Evolutionary conservation across 768 basidiomycete species (phyloP), one percentile per base, ranked within the genome.

Genomic region (Amyloporia xantha): DNA sequence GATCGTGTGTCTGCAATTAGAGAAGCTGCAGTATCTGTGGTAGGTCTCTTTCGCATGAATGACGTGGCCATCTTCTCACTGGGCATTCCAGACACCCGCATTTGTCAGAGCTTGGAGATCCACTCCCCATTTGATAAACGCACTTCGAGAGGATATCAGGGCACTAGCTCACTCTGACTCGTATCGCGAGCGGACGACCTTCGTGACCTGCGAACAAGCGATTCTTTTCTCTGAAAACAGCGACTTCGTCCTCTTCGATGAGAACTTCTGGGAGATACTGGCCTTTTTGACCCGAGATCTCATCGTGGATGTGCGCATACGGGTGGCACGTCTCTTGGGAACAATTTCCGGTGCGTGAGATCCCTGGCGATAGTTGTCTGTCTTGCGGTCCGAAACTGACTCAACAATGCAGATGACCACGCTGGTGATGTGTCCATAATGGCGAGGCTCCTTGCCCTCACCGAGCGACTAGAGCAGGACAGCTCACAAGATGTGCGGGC

Each of bases 1-100:
- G 94, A 96, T 59, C 69, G 68, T 15, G 88, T 90, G 46, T 85
- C 91, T n/a, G 82, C 86, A 28, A 91, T 98, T 3, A 72, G 94
- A 46, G 87, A 91, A 59, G 77, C 81, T 33, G 87, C 84, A 1
- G 74, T 90, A 20, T 62, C 66, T 33, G 69, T 71, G 57, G 88
- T 91, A 62, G 67, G 91, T 55, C 17, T 25, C 38, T 20, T 51
- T 13, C 20, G 13, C n/a, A 19, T 19, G 27, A 4, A 36, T 4
- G 11, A 11, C 36, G n/a, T 39, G 37, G 4, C 9, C 41, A 25
- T 24, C 41, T 43, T 19, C 26, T 52, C 35, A 44, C 33, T 40
- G 42, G 15, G 2, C 20, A 21, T n/a, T n/a, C n/a, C 40, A 58
- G 57, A 25, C 56, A 13, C 50, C 55, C 21, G 13, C 46, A 49